Evolutionary conservation across 2,329 filamentous ascomycete genomes (phyloP).

Genomic region (Trichoderma hamatum): DNA sequence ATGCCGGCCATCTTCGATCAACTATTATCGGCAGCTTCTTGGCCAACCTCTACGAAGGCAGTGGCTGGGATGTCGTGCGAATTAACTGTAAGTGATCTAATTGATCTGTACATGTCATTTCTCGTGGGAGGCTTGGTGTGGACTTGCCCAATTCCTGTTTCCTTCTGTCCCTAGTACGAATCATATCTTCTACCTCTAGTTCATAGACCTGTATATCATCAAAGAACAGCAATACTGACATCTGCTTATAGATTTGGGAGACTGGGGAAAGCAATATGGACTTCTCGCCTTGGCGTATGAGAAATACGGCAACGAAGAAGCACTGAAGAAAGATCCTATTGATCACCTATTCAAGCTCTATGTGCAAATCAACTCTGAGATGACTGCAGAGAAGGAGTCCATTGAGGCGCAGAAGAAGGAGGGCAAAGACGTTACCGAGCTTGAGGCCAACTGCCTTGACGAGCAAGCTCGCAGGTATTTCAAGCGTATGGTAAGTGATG

Average conservation of each 20-base stretch:
- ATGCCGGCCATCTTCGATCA: conserved; percentile 74
- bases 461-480: conserved; percentile 76
- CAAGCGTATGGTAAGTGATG: conserved; percentile 57
- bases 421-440: conserved; percentile 51
- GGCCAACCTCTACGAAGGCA: conserved; percentile 68
- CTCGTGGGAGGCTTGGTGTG: too few relatives aligned
- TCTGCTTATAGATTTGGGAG: conserved; percentile 62
- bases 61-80: conserved; percentile 72
- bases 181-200: neutral
- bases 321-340: conserved; percentile 72
- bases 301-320: conserved; percentile 73
- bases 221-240: neutral
- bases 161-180: neutral
- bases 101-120: neutral
- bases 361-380: conserved; percentile 72
- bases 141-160: neutral
- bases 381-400: conserved; percentile 66
- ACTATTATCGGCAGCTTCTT: conserved; percentile 82
- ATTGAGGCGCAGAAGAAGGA: conserved; percentile 60
- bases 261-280: conserved; percentile 80
- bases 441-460: conserved; percentile 63
- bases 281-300: conserved; percentile 75
- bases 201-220: too few relatives aligned
- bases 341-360: conserved; percentile 83
- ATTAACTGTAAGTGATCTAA: conserved; percentile 59